These are phyloP conservation scores for Peniophora sp. DNA, from an alignment of 1,284 basidiomycete species.

Conservation along the genomic window DNA sequence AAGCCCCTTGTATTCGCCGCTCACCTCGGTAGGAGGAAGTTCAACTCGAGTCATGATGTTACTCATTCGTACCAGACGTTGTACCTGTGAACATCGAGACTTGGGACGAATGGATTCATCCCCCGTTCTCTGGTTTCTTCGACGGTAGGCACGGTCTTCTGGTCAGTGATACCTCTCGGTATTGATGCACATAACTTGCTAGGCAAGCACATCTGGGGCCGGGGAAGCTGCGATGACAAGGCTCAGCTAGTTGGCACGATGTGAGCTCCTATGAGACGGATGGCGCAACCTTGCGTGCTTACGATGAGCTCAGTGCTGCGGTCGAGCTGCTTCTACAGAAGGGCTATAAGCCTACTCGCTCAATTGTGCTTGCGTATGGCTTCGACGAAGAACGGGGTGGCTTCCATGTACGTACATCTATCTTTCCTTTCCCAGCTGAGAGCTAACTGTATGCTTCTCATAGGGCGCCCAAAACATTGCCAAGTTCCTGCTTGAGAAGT, in stretches of 20 bases:
- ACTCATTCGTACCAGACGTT: slow-evolving; percentile 35
- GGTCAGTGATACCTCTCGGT: slow-evolving; percentile 1
- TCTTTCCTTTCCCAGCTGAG: background rate
- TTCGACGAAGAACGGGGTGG: slow-evolving; percentile 71
- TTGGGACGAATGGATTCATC: slow-evolving; percentile 47
- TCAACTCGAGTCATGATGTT: background rate
- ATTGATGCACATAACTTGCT: too few relatives aligned
- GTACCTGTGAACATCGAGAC: slow-evolving; percentile 59
- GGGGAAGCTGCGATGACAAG: slow-evolving; percentile 55
- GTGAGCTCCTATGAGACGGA: slow-evolving; percentile 8
- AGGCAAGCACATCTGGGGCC: slow-evolving; percentile 50
- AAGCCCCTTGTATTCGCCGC: background rate
- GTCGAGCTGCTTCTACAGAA: slow-evolving; percentile 49
- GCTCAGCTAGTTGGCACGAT: slow-evolving; percentile 46
- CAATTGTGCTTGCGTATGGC: slow-evolving; percentile 62
- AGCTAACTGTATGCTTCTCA: slow-evolving; percentile 2
- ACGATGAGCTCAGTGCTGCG: slow-evolving; percentile 18
- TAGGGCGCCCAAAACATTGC: slow-evolving; percentile 52
- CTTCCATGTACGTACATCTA: slow-evolving; percentile 24
- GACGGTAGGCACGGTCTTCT: slow-evolving; percentile 34
- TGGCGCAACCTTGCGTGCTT: slow-evolving; percentile 9
- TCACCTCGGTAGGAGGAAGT: background rate
- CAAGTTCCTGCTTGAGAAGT: slow-evolving; percentile 39
- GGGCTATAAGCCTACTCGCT: slow-evolving; percentile 47
- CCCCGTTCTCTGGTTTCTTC: slow-evolving; percentile 58